phyloP scores from a whole-genome alignment of 2,329 filamentous ascomycete genomes.

The Elsinoe batatas region DNA sequence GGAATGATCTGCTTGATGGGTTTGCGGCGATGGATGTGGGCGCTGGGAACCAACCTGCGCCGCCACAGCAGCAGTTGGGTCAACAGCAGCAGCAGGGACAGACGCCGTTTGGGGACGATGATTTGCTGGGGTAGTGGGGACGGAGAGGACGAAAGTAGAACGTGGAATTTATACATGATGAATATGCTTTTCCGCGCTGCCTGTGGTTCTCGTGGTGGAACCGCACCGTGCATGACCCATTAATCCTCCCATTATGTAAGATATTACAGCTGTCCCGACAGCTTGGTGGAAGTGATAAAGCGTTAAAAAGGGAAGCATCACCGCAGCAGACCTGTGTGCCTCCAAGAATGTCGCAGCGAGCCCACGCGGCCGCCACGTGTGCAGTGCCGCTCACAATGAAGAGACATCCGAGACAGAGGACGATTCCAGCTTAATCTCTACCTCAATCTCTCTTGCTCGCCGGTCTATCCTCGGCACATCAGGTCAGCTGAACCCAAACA shows the following conservation, averaged over 20 bases:
- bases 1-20: slow-evolving; percentile 62
- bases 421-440: background rate
- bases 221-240: no score
- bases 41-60: slow-evolving; percentile 42
- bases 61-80: slow-evolving; percentile 51
- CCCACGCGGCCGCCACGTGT: no score
- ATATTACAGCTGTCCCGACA: no score
- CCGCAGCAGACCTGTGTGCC: no score
- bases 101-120: slow-evolving; percentile 34
- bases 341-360: no score
- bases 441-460: background rate
- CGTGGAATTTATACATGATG: slow-evolving; percentile 6
- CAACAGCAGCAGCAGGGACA: slow-evolving; percentile 26
- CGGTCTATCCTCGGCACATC: slow-evolving; percentile 1
- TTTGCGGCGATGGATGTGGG: slow-evolving; percentile 74
- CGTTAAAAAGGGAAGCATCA: no score
- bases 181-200: background rate
- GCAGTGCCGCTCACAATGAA: no score
- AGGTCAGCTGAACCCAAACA: slow-evolving; percentile 27
- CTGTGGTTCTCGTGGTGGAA: no score
- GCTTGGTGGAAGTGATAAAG: no score
- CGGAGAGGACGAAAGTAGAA: background rate
- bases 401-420: background rate
- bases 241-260: no score
- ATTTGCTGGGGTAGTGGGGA: slow-evolving; percentile 13